These are phyloP conservation scores for Microbotryum violaceum DNA, from an alignment of 1,284 basidiomycete genomes.

Conservation along the genomic window DNA sequence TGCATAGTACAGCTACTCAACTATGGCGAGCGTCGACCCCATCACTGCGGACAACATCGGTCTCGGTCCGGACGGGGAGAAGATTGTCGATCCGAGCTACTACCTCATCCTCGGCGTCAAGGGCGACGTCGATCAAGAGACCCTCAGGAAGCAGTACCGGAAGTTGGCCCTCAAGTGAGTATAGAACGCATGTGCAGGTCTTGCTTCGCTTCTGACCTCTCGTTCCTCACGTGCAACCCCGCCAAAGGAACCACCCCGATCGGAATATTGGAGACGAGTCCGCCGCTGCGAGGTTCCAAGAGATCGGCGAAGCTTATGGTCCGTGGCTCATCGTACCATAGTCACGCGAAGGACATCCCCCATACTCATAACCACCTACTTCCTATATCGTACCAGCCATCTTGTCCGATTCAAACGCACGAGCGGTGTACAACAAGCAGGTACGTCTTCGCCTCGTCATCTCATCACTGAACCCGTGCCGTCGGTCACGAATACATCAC, in stretches of 20 bases:
- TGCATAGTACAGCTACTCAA: neutral
- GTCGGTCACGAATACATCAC: no score
- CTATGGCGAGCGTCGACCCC: neutral
- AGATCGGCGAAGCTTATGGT: constrained; percentile 59
- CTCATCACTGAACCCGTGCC: neutral
- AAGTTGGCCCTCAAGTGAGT: constrained; percentile 85
- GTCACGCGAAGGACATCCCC: no score
- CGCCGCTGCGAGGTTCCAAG: constrained; percentile 64
- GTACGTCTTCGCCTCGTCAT: no score
- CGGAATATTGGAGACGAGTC: constrained; percentile 57
- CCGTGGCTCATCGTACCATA: neutral
- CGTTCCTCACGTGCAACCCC: no score
- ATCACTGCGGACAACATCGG: neutral
- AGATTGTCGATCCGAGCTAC: constrained; percentile 9
- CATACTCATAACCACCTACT: neutral
- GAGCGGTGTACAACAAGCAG: constrained; percentile 89
- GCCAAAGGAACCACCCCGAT: constrained; percentile 63
- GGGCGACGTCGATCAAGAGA: constrained; percentile 13
- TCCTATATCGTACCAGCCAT: constrained; percentile 40
- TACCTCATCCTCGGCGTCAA: constrained; percentile 16
- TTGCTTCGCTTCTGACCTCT: neutral
- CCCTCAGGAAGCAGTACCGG: constrained; percentile 70
- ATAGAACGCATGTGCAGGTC: constrained; percentile 36
- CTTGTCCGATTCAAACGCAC: constrained; percentile 56
- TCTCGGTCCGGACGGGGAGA: constrained; percentile 11